phyloP scores from a whole-genome alignment of 179 eudicot genomes.

The Corrigiola litoralis region DNA sequence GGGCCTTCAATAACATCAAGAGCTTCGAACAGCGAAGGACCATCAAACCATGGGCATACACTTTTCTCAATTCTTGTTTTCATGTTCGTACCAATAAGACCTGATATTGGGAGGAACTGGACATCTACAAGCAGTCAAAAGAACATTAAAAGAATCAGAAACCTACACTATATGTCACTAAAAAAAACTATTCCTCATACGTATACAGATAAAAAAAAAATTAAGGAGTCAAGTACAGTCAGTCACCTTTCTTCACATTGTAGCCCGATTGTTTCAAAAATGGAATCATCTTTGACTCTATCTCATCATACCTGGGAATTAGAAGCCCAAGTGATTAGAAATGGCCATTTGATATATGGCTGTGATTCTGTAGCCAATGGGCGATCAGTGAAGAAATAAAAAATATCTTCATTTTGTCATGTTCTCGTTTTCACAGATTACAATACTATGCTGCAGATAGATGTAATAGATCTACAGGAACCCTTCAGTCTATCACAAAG shows the following conservation, averaged over 20 bases:
- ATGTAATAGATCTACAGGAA: not conserved
- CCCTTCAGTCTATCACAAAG: no score
- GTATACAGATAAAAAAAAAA: not conserved
- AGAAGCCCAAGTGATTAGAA: not conserved
- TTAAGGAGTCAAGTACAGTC: not conserved
- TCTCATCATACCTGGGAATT: constrained; percentile 71
- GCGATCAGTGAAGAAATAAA: not conserved
- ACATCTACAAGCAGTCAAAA: constrained; percentile 54
- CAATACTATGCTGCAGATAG: not conserved
- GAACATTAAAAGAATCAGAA: not conserved
- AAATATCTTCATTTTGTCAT: no score
- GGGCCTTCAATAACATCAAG: constrained; percentile 81
- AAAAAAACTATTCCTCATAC: not conserved
- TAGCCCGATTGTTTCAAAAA: constrained; percentile 77
- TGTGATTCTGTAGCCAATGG: not conserved
- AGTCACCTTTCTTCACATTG: constrained; percentile 90
- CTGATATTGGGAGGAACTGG: constrained; percentile 88
- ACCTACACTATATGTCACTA: not conserved
- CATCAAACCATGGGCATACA: constrained; percentile 83
- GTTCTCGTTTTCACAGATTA: not conserved
- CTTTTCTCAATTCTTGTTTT: constrained; percentile 59
- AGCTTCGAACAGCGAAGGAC: constrained; percentile 88
- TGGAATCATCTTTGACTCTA: constrained; percentile 80
- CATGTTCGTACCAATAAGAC: constrained; percentile 71
- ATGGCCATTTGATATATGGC: not conserved